phyloP scores from a whole-genome alignment of 768 basidiomycete species.

The Pleurotus cornucopiae region DNA sequence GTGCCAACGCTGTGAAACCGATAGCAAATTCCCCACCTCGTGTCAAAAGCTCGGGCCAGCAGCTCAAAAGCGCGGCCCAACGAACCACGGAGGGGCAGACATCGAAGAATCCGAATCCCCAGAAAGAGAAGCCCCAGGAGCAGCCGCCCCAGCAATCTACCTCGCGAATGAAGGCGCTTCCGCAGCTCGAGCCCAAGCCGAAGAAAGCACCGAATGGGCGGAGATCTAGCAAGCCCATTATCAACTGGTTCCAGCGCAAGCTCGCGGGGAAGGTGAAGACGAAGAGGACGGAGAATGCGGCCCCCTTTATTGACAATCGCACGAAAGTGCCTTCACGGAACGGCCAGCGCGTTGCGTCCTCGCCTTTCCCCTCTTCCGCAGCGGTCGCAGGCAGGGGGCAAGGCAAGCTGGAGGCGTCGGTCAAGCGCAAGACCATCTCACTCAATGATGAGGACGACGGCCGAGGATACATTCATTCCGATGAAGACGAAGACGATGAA shows the following conservation, averaged over 20 bases:
- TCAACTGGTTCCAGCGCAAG: constrained; percentile 89
- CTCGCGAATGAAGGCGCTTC: constrained; percentile 19
- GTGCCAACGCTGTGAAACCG: not conserved
- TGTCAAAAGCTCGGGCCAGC: not conserved
- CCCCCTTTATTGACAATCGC: constrained; percentile 27
- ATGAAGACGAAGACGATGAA: constrained; percentile 46
- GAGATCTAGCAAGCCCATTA: constrained; percentile 78
- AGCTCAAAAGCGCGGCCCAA: not conserved
- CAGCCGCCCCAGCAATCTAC: constrained; percentile 13
- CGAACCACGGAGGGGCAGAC: not conserved
- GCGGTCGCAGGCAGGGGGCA: constrained; percentile 24
- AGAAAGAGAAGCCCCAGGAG: constrained; percentile 17
- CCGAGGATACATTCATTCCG: constrained; percentile 29
- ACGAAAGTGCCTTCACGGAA: constrained; percentile 27
- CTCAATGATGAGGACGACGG: constrained; percentile 53
- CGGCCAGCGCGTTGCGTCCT: constrained; percentile 38
- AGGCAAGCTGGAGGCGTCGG: constrained; percentile 26
- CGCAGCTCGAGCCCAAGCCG: constrained; percentile 17
- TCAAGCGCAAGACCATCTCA: constrained; percentile 57
- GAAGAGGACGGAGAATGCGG: constrained; percentile 33
- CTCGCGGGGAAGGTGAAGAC: constrained; percentile 63
- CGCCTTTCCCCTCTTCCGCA: constrained; percentile 33
- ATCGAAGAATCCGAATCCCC: not conserved
- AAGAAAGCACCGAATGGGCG: constrained; percentile 54
- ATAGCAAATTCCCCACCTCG: not conserved